A percentile compares a stretch with the other conserved stretches of the same genome.
phyloP scores from a whole-genome alignment of 495 filamentous ascomycete species.

The Aspergillus sparsus region DNA sequence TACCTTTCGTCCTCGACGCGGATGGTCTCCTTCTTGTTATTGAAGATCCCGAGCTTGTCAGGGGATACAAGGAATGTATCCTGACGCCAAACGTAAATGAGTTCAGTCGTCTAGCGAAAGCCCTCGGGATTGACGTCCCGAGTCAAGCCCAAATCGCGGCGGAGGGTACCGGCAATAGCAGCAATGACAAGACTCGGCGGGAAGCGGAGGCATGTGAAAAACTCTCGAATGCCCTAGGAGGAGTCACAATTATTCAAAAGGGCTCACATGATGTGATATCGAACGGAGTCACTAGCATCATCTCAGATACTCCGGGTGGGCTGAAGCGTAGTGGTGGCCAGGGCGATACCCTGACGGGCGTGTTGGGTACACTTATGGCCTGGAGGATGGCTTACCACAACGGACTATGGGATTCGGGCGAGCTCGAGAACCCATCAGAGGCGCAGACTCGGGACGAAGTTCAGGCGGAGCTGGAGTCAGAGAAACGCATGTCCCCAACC shows the following conservation, averaged over 20 bases:
- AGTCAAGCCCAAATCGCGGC: constrained; percentile 44
- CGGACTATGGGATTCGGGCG: constrained; percentile 69
- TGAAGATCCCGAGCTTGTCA: constrained; percentile 72
- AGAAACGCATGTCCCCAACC: constrained; percentile 45
- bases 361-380: constrained; percentile 81
- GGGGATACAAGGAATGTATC: constrained; percentile 80
- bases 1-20: constrained; percentile 89
- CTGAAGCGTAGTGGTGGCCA: constrained; percentile 91
- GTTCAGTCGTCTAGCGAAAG: constrained; percentile 78
- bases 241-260: constrained; percentile 90
- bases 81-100: constrained; percentile 94
- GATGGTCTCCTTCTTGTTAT: constrained; percentile 82
- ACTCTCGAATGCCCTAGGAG: constrained; percentile 75
- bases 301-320: constrained; percentile 75
- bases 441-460: constrained; percentile 43
- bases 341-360: constrained; percentile 92
- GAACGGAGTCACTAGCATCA: constrained; percentile 72
- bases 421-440: constrained; percentile 45
- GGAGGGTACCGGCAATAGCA: constrained; percentile 27
- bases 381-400: constrained; percentile 87
- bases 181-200: constrained; percentile 46
- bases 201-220: constrained; percentile 63
- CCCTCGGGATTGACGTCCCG: constrained; percentile 58
- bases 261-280: constrained; percentile 82
- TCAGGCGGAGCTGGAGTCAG: constrained; percentile 46